Base-by-base conservation (phyloP, 257 asterid species). In the Mentha longifolia region DNA sequence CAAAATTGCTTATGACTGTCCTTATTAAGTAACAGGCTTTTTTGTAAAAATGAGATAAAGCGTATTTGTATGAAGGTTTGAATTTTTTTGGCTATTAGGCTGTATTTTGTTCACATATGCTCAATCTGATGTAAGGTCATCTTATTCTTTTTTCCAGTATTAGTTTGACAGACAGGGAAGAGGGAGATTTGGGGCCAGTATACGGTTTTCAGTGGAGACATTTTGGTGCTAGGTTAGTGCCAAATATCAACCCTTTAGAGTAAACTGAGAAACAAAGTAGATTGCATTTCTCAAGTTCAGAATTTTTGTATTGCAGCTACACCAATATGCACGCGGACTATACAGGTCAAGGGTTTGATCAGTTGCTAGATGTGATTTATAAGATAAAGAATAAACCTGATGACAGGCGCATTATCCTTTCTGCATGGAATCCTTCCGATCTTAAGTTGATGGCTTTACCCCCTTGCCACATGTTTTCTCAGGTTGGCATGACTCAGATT, bases 171-270 rank as follows among this genome's bases (percentile, higher is more conserved):
- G 93, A 86, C 60, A 77, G 97, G 78, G 96, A 90, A 78, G 95
- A 80, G 72, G 97, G 92, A 64, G 97, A 90, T 79, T 66, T 88
- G 70, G 97, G 97, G 11, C 95, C 95, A 1, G 81, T 90, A 28
- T 90, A 90, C 33, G 95, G 97, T 17, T 90, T 90, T 73, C 95
- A 90, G 65, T 90, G 95, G 97, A 80, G 95, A 78, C 95, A 90
- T 74, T 90, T 85, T 75, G 95, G 97, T 72, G 94, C 95, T 79
- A 85, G 86, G 95, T 90, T 49, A 43, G 89, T 62, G 51, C 57
- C 30, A 7, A 1, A 86, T 58, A 43, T 39, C 20, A 9, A 2
- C 49, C 15, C 28, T 30, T 10, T 20, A 82, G 25, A 35, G 13
- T 39, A 51, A 71, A 37, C 57, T 7, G 25, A 42, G 51, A 61